A percentile compares a stretch with the other conserved stretches of the same genome.
Conservation (phyloP, 768 basidiomycete genomes). For the Trichaptum fuscoviolaceum region DNA sequence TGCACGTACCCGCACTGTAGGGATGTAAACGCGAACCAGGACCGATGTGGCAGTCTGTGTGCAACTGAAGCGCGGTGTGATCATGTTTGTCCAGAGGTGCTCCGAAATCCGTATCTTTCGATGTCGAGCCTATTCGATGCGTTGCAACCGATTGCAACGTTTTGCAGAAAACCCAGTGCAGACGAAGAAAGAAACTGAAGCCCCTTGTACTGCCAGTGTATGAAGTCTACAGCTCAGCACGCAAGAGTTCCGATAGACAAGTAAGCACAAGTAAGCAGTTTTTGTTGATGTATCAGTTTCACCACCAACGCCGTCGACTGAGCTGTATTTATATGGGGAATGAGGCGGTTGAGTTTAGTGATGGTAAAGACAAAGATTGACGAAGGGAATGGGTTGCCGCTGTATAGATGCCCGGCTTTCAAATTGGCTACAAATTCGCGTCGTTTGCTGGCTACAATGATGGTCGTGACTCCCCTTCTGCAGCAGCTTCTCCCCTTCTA, state of each 20-base stretch:
- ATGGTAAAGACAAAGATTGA: not conserved
- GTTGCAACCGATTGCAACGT: not conserved
- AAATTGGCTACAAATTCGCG: constrained; percentile 6
- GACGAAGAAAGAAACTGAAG: not conserved
- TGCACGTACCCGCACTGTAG: constrained; percentile 49
- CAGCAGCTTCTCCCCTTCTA: not conserved
- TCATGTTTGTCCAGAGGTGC: constrained; percentile 38
- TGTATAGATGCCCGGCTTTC: not conserved
- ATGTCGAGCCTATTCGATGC: not conserved
- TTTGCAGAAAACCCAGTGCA: not conserved
- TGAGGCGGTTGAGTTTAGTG: not conserved
- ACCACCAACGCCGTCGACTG: not conserved
- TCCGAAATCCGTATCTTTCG: not conserved
- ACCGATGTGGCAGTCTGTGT: constrained; percentile 54
- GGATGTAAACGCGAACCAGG: constrained; percentile 59
- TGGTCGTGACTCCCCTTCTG: not conserved
- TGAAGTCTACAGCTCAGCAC: not conserved
- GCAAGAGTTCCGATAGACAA: not conserved
- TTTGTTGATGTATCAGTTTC: not conserved
- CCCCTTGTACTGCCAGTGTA: not conserved
- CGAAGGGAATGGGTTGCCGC: constrained; percentile 2
- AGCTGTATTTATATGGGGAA: not conserved
- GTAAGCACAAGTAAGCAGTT: not conserved
- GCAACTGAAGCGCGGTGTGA: constrained; percentile 73
- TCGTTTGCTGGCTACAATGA: constrained; percentile 3